A percentile compares a stretch with the other conserved stretches of the same genome.
Conservation (phyloP, 805 yeast species). For the Wickerhamiella parazyma region DNA sequence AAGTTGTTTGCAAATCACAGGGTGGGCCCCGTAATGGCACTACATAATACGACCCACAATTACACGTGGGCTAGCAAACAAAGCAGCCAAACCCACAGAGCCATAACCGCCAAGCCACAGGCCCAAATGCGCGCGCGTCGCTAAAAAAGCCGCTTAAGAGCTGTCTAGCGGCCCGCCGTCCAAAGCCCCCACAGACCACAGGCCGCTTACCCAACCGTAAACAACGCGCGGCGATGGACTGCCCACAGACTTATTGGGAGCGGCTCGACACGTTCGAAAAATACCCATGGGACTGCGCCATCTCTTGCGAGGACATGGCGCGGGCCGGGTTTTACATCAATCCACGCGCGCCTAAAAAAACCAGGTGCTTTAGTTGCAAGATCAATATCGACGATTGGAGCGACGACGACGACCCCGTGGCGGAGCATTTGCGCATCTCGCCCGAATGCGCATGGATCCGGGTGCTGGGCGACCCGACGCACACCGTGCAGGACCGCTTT, state of each 20-base stretch:
- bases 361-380: conserved; percentile 7
- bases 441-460: conserved; percentile 8
- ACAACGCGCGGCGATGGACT: too few relatives aligned
- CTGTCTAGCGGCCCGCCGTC: too few relatives aligned
- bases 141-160: too few relatives aligned
- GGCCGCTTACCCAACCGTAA: too few relatives aligned
- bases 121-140: too few relatives aligned
- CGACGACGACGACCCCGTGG: conserved; percentile 1
- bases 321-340: conserved; percentile 4
- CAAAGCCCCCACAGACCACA: too few relatives aligned
- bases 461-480: background rate
- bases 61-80: too few relatives aligned
- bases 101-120: too few relatives aligned
- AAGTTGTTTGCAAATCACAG: too few relatives aligned
- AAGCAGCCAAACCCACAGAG: too few relatives aligned
- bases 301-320: conserved; percentile 1
- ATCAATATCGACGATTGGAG: conserved; percentile 6
- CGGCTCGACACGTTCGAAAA: conserved; percentile 2
- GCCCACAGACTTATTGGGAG: background rate
- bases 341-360: background rate
- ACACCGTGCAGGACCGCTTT: conserved; percentile 1
- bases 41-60: too few relatives aligned
- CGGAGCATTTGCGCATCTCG: conserved; percentile 1
- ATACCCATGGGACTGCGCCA: background rate
- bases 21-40: too few relatives aligned